Evolutionary conservation across 768 basidiomycete species (phyloP), one percentile per base, ranked within the genome.

Genomic region (Cystobasidiopsis lactophilus): DNA sequence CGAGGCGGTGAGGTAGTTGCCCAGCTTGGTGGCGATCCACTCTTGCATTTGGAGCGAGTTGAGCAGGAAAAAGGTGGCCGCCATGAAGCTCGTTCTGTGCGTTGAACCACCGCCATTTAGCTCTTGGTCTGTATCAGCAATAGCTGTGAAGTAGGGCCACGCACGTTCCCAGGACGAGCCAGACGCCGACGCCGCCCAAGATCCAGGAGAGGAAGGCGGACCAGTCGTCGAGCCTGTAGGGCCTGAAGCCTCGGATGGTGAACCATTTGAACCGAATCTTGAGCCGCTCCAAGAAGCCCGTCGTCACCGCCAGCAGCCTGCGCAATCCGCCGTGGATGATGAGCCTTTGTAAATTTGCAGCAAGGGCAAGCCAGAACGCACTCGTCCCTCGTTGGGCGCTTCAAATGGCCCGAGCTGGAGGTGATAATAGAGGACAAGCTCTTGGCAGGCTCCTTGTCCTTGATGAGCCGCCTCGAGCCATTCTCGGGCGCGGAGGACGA

Each of bases 211-310:
- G 68, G 68, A 98, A 95, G 1, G 89, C 91, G 39, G 85, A 89
- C 51, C 91, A 82, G 65, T 98, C 93, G 65, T 98, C 93, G 48
- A 84, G 80, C 59, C 93, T 88, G 68, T 89, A 98, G 62, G 77
- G 79, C 44, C 91, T 77, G 69, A 93, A 98, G 3, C 84, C 85
- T 57, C 84, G 74, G 60, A 96, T 89, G 11, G 85, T 85, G 59
- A 88, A 82, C 93, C 93, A 98, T 65, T 86, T 86, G 70, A 95
- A 85, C n/a, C 85, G 76, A 59, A 96, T 82, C 21, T 79, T 75
- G 23, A 81, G 66, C 2, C 93, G 77, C 59, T 91, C 76, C 79
- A 86, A 86, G 65, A 89, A 88, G n/a, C 80, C 78, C 29, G 74
- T 81, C 3, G 89, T 79, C 3, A 85, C 80, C 19, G 75, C 76